A percentile compares a stretch with the other conserved stretches of the same genome.
phyloP scores from a whole-genome alignment of 345 rosid genomes.

The Clausena lansium region DNA sequence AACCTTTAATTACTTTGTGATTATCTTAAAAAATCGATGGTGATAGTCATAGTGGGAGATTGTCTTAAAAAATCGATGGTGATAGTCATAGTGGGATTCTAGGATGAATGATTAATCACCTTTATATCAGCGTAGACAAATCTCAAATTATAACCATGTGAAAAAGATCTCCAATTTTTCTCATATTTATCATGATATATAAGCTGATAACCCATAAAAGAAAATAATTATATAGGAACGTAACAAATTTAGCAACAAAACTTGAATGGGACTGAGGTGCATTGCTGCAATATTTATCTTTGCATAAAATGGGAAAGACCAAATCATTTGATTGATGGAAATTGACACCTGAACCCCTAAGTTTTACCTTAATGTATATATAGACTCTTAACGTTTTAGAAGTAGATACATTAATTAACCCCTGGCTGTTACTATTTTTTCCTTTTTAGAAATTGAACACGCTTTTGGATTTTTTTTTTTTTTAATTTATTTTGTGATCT shows the following conservation, averaged over 20 bases:
- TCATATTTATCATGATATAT: neutral
- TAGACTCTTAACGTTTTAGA: too few species aligned
- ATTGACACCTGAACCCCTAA: neutral
- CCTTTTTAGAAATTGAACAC: too few species aligned
- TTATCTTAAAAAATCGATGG: neutral
- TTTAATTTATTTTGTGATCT: neutral
- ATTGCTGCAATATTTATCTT: neutral
- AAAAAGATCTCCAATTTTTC: neutral
- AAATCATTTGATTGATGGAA: neutral
- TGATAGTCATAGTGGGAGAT: too few species aligned
- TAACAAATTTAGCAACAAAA: neutral
- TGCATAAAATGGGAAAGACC: neutral
- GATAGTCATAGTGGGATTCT: neutral
- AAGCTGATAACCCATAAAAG: neutral
- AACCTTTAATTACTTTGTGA: neutral
- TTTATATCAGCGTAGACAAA: conserved; percentile 4
- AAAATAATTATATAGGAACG: neutral
- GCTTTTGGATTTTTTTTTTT: neutral
- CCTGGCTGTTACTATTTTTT: too few species aligned
- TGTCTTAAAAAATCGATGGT: neutral
- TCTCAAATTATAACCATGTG: neutral
- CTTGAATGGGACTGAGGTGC: neutral
- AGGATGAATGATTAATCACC: neutral
- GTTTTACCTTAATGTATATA: too few species aligned
- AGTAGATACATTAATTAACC: neutral